Percentiles rank a stretch among this genome's conserved stretches.
These are phyloP conservation scores for Cicer pinnatifidum DNA, from an alignment of 306 rosid genomes.

Conservation along the genomic window DNA sequence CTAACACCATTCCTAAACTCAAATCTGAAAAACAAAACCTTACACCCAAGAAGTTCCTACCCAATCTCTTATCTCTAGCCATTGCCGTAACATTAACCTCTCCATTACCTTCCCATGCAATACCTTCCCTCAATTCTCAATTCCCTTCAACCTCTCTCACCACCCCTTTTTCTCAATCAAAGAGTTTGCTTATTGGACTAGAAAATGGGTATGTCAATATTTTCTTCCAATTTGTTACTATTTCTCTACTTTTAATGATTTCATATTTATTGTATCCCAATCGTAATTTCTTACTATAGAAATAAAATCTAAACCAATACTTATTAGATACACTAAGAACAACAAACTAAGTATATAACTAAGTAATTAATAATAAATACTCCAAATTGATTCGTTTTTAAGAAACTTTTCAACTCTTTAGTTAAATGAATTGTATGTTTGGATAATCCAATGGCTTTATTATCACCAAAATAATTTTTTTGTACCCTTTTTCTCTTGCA, in stretches of 20 bases:
- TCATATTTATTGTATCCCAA: neutral
- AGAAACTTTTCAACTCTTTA: no score
- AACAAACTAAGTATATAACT: no score
- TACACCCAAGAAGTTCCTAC: slow-evolving; percentile 45
- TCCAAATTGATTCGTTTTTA: no score
- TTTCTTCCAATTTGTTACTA: neutral
- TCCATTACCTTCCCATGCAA: slow-evolving; percentile 70
- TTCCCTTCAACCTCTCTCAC: slow-evolving; percentile 67
- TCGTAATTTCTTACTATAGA: neutral
- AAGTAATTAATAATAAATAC: no score
- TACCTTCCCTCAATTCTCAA: slow-evolving; percentile 71
- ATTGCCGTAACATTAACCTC: slow-evolving; percentile 64
- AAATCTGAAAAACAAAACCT: slow-evolving; percentile 39
- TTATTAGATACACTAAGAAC: no score
- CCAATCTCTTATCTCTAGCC: slow-evolving; percentile 70
- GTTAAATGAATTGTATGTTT: no score
- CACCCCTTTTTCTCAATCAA: slow-evolving; percentile 90
- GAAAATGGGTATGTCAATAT: slow-evolving; percentile 69
- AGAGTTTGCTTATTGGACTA: slow-evolving; percentile 66
- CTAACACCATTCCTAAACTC: slow-evolving; percentile 50
- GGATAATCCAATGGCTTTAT: neutral
- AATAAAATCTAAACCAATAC: neutral
- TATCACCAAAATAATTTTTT: neutral
- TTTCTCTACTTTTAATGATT: no score
- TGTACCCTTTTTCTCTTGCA: slow-evolving; percentile 44